Conservation (phyloP, 2,329 filamentous ascomycete genomes). For the Metarhizium guizhouense region DNA sequence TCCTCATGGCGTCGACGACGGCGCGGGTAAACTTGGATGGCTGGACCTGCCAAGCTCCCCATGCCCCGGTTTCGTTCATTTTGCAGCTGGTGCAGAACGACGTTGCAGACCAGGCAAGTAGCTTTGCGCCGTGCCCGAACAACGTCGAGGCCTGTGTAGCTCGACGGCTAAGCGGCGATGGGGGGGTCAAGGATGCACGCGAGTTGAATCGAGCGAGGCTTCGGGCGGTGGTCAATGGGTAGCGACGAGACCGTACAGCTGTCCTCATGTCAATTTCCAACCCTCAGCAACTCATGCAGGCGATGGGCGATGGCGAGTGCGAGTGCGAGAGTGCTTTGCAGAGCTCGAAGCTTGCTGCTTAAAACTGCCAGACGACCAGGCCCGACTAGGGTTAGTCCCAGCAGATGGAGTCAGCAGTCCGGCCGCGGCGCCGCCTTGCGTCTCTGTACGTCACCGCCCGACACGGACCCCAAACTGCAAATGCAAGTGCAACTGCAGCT, state of each 20-base stretch:
- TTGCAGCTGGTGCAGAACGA: slow-evolving; percentile 1
- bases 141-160: not conserved
- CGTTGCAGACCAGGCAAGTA: not conserved
- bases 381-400: not conserved
- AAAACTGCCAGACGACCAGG: not conserved
- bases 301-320: too few species aligned
- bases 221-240: not conserved
- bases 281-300: not conserved
- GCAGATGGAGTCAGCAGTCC: too few species aligned
- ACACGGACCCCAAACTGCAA: too few species aligned
- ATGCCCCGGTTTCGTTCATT: slow-evolving; percentile 21
- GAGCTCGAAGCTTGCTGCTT: not conserved
- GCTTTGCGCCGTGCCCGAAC: not conserved
- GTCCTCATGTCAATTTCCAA: slow-evolving; percentile 9
- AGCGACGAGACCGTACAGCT: not conserved
- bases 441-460: not conserved
- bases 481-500: not conserved
- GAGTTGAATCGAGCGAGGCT: not conserved
- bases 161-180: not conserved
- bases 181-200: not conserved
- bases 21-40: slow-evolving; percentile 35
- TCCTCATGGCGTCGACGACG: slow-evolving; percentile 74
- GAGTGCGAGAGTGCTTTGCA: too few species aligned
- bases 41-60: slow-evolving; percentile 32
- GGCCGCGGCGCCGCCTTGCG: too few species aligned